phyloP scores from a whole-genome alignment of 148 eudicot genomes.

The Camellia japonica region DNA sequence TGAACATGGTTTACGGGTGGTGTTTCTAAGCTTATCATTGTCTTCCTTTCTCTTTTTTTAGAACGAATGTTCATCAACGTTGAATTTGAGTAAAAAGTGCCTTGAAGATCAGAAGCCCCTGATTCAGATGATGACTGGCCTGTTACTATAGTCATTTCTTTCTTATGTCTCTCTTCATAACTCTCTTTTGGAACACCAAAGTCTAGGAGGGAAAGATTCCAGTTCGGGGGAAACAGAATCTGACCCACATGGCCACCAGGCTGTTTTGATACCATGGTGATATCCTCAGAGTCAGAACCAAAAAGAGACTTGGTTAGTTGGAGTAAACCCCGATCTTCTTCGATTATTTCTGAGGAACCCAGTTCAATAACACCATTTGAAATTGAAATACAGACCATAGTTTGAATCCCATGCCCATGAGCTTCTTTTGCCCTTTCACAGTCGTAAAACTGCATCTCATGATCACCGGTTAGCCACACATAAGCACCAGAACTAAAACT shows the following conservation, averaged over 20 bases:
- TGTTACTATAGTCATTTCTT: too few species aligned
- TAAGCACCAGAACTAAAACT: neutral
- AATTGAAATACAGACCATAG: slow-evolving; percentile 33
- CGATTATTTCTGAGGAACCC: slow-evolving; percentile 24
- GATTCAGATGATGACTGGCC: too few species aligned
- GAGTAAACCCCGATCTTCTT: slow-evolving; percentile 23
- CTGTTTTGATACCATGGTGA: neutral
- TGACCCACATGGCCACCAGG: neutral
- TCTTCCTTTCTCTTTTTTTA: too few species aligned
- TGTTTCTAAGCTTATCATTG: too few species aligned
- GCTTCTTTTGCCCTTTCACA: slow-evolving; percentile 36
- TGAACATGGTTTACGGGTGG: too few species aligned
- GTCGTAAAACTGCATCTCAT: neutral
- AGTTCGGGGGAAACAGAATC: neutral
- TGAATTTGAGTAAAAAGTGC: too few species aligned
- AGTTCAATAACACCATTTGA: slow-evolving; percentile 30
- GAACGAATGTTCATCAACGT: too few species aligned
- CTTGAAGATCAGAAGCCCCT: too few species aligned
- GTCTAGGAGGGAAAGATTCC: neutral
- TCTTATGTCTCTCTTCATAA: too few species aligned
- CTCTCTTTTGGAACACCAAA: too few species aligned
- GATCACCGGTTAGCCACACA: slow-evolving; percentile 27
- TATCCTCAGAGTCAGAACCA: neutral
- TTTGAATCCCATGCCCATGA: slow-evolving; percentile 23
- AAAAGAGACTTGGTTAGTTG: slow-evolving; percentile 19